phyloP scores from a whole-genome alignment of 352 stramenopile species.

The Pythium sukuiense region DNA sequence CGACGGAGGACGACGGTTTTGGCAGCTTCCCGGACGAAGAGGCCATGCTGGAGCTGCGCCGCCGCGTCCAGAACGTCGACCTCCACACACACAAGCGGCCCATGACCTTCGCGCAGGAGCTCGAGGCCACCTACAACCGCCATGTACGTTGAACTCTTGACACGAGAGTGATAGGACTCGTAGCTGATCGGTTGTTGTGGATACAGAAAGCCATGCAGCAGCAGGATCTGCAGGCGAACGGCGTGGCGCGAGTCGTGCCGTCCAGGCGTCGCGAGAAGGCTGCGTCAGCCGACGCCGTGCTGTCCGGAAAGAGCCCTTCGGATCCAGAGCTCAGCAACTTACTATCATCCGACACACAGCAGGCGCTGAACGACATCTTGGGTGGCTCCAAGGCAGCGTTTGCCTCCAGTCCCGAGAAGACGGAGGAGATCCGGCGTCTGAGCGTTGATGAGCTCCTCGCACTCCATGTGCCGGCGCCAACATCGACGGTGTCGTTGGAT shows the following conservation, averaged over 20 bases:
- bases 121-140: slow-evolving; percentile 30
- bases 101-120: slow-evolving; percentile 31
- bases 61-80: slow-evolving; percentile 52
- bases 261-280: slow-evolving; percentile 17
- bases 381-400: neutral
- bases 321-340: slow-evolving; percentile 29
- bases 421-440: slow-evolving; percentile 45
- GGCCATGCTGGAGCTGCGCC: slow-evolving; percentile 68
- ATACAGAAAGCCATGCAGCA: slow-evolving; percentile 33
- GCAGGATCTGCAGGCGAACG: slow-evolving; percentile 27
- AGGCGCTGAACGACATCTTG: slow-evolving; percentile 44
- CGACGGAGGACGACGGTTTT: slow-evolving; percentile 40
- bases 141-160: slow-evolving; percentile 18
- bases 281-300: slow-evolving; percentile 7
- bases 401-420: slow-evolving; percentile 33
- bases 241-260: neutral
- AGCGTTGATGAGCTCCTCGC: slow-evolving; percentile 58
- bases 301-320: slow-evolving; percentile 20
- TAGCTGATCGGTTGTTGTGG: neutral
- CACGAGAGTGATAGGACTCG: neutral
- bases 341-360: slow-evolving; percentile 49
- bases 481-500: slow-evolving; percentile 25
- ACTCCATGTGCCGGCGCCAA: slow-evolving; percentile 20
- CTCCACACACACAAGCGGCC: slow-evolving; percentile 27
- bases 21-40: slow-evolving; percentile 43